These are phyloP conservation scores for Colletotrichum orchidophilum DNA, from an alignment of 2,329 filamentous ascomycete species.

Conservation along the genomic window DNA sequence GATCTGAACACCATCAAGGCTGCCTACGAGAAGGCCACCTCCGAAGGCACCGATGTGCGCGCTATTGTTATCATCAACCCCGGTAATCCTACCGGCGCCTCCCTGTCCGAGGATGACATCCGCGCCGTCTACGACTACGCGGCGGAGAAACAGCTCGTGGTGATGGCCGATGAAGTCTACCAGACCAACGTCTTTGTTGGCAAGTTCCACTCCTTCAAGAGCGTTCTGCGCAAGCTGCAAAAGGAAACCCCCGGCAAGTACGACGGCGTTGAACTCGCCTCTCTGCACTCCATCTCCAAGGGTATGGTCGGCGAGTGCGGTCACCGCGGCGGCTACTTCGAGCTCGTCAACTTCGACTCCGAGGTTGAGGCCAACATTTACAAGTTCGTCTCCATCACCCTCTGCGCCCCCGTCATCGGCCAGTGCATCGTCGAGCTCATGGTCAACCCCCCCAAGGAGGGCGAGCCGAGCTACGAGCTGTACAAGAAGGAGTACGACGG, in stretches of 20 bases:
- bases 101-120: slow-evolving; percentile 81
- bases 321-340: slow-evolving; percentile 97
- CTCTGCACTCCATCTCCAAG: slow-evolving; percentile 93
- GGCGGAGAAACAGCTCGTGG: slow-evolving; percentile 82
- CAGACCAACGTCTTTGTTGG: slow-evolving; percentile 98
- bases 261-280: slow-evolving; percentile 87
- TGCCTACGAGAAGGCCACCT: slow-evolving; percentile 78
- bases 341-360: slow-evolving; percentile 88
- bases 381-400: slow-evolving; percentile 97
- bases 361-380: slow-evolving; percentile 93
- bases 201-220: slow-evolving; percentile 96
- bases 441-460: slow-evolving; percentile 91
- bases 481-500: slow-evolving; percentile 87
- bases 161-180: slow-evolving; percentile 98
- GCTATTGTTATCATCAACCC: slow-evolving; percentile 98
- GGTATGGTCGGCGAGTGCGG: slow-evolving; percentile 99
- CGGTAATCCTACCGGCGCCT: slow-evolving; percentile 95
- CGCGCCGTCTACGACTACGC: slow-evolving; percentile 88
- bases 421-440: slow-evolving; percentile 98
- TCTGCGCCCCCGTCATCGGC: slow-evolving; percentile 93
- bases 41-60: slow-evolving; percentile 84
- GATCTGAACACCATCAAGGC: slow-evolving; percentile 80
- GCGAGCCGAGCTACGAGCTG: slow-evolving; percentile 83
- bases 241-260: slow-evolving; percentile 78
- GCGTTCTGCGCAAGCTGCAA: slow-evolving; percentile 83